Base-by-base conservation (phyloP, 192 early-diverging fungal genomes). In the Mortierella alpina region DNA sequence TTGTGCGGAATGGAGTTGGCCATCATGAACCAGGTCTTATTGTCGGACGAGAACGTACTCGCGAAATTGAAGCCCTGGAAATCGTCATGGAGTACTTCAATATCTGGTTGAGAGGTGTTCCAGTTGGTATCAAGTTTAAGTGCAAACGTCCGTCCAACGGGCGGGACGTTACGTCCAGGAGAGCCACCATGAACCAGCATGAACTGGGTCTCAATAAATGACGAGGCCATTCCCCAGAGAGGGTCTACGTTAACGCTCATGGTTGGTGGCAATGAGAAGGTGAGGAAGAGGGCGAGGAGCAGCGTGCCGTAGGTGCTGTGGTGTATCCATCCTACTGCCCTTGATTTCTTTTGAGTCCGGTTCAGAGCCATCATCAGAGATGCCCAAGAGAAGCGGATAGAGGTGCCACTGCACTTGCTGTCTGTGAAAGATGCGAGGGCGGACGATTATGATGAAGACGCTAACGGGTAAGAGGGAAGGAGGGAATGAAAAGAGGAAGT, bases 111-210 rank as follows among this genome's bases (percentile, higher is more conserved):
- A 7, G 47, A 59, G 18, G 68, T 45, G 5, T 50, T 45, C 68
- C 68, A 70, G 56, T 22, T 2, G 8, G 49, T 60, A 1, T 56
- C 49, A 48, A 70, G 68, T 3, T 70, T 48, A 40, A 70, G n/a
- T 13, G 68, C 47, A 39, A 70, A 61, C 0, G 58, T 60, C 12
- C 49, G 57, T 5, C 17, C 6, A 40, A 60, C 14, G 18, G 22
- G 23, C 44, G 18, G 22, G 17, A 22, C 12, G 22, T 51, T 31
- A 45, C 40, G 1, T 40, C n/a, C 13, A 61, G 5, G 7, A 1
- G 42, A 41, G 4, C 58, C 68, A 8, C 68, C 68, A 18, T 44
- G 56, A 7, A 70, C 58, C 10, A 41, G 51, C 7, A 70, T 14
- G 12, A 4, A 23, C 2, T 40, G 46, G 17, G 47, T 58, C 18